Evolutionary conservation across 306 rosid genomes (phyloP).

Genomic region (Dryas alaskensis): DNA sequence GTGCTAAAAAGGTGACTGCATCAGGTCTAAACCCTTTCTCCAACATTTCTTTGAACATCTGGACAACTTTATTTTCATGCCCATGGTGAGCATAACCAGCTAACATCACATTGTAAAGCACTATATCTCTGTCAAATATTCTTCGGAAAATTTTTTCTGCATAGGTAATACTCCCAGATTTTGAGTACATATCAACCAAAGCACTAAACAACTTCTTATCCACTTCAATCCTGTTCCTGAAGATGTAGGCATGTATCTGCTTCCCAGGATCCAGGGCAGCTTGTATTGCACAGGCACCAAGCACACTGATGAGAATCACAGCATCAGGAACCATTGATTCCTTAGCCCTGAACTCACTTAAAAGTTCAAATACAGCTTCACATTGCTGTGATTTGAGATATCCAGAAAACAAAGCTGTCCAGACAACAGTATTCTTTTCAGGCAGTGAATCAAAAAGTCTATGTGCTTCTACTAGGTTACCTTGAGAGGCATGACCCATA

Average conservation of each 20-base stretch:
- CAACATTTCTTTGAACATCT: constrained; percentile 58
- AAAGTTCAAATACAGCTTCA: constrained; percentile 55
- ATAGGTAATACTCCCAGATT: constrained; percentile 58
- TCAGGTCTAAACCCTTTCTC: constrained; percentile 52
- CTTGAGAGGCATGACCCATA: constrained; percentile 58
- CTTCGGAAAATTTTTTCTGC: constrained; percentile 49
- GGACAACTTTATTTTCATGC: constrained; percentile 48
- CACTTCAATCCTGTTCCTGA: constrained; percentile 44
- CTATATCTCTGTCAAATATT: constrained; percentile 42
- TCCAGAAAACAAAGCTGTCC: constrained; percentile 73
- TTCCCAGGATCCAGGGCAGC: constrained; percentile 66
- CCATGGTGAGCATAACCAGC: constrained; percentile 84
- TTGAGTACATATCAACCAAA: constrained; percentile 80
- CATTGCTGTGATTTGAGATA: constrained; percentile 61
- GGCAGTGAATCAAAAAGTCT: constrained; percentile 55
- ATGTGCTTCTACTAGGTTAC: constrained; percentile 59
- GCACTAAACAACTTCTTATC: constrained; percentile 57
- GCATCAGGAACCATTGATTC: constrained; percentile 46
- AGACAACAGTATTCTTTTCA: constrained; percentile 51
- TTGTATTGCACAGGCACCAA: constrained; percentile 66
- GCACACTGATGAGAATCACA: constrained; percentile 46
- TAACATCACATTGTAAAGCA: constrained; percentile 67
- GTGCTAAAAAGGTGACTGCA: constrained; percentile 64
- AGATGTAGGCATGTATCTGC: constrained; percentile 62
- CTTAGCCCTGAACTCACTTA: constrained; percentile 40